Base-by-base conservation (phyloP, 352 stramenopile genomes). In the Phytophthora aleatoria region DNA sequence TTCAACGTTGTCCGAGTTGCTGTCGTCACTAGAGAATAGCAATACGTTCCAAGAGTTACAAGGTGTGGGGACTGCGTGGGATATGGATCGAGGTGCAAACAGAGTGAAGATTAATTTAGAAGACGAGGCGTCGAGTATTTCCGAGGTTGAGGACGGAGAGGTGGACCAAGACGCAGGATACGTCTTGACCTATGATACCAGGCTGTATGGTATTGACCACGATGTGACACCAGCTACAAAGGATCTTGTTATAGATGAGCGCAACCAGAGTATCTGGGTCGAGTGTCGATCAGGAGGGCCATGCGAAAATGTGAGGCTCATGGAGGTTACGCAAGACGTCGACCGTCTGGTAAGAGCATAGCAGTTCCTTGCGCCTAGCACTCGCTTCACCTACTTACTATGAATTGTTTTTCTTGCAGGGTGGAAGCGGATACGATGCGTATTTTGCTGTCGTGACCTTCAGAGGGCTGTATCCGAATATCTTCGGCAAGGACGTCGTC, bases 191-290 rank as follows among this genome's bases (percentile, higher is more conserved):
- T 93, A 89, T 56, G 83, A 91, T 63, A 63, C 77, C 33, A 81
- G 69, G 10, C 67, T 95, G 13, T 95, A 90, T 49, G 84, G 84
- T 3, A 74, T 91, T 27, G 64, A 88, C 24, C 72, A 83, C 3
- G 66, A 81, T 36, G 48, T 68, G 2, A 57, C 52, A 7, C 77
- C 78, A 1, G 61, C 57, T 20, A 50, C 77, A 30, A 90, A 82
- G 52, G 64, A 83, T 31, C 74, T 75, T 28, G 71, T 95, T 27
- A 64, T 72, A 3, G 71, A 79, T n/a, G 74, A 92, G 42, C 72
- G 50, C 30, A 94, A 95, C 57, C 87, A 90, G 47, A 95, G 77
- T 63, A 65, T 91, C 3, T 95, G 87, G 87, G 69, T 94, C 2
- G 69, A 82, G 38, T 95, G 87, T 47, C 77, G 63, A 31, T 55